Base-by-base conservation (phyloP, 495 filamentous ascomycete genomes). In the Aspergillus saccharolyticus region DNA sequence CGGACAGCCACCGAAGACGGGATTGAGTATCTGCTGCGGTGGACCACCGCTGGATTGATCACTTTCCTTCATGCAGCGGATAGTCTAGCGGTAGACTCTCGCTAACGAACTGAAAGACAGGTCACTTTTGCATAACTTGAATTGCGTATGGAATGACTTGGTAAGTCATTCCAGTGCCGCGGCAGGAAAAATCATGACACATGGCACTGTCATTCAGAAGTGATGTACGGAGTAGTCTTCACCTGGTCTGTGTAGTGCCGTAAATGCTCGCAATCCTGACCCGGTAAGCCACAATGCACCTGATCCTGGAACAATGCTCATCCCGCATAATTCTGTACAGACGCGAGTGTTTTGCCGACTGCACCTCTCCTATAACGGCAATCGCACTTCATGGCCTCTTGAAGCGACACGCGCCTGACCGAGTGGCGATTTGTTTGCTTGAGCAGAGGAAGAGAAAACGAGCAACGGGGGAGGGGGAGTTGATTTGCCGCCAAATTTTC, bases 281-380 rank as follows among this genome's bases (percentile, higher is more conserved):
- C 15, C 30, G 48, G 52, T 51, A 57, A 55, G 59, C 55, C 59
- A 57, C 55, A 24, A 53, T 54, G 59, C 54, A 57, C 4, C 19
- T 17, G 50, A 57, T 57, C 54, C 55, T 46, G 59, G 59, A 45
- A 54, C 39, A 19, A 24, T 47, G 39, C 39, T 15, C 22, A n/a
- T 20, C 19, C 51, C 45, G 14, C 47, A 50, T 50, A 17, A 50
- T 28, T 16, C 15, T 50, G 47, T 50, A 30, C 47, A 24, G 21
- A 50, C n/a, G 47, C 16, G 47, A 24, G 30, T 49, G 22, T 24
- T 18, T 28, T 28, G 22, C 47, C 17, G 47, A 17, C 47, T 50
- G 47, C 47, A 50, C 9, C 14, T 50, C 28, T 24, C 47, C 47
- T 18, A 16, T 15, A 17, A 24, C 17, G 47, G 22, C 22, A 17